These are phyloP conservation scores for Chlamydomonas incerta DNA, from an alignment of 139 green algal species.

Conservation along the genomic window DNA sequence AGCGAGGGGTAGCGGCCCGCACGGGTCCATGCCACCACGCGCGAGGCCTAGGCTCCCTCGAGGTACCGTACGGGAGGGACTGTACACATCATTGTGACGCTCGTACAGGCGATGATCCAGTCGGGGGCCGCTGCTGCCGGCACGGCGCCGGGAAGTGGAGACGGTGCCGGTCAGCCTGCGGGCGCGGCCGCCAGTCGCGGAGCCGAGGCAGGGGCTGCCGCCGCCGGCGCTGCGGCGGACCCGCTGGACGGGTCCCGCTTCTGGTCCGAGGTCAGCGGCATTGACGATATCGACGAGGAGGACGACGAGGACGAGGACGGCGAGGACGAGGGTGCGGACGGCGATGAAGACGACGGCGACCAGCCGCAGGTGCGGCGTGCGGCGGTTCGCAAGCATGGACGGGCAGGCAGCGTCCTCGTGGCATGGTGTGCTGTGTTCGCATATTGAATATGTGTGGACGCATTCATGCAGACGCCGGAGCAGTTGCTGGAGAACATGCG, in stretches of 20 bases:
- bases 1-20: too few species aligned
- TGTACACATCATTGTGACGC: too few species aligned
- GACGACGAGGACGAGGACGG: constrained; percentile 21
- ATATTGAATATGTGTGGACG: too few species aligned
- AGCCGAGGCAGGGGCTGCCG: too few species aligned
- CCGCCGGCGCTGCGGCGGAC: not conserved
- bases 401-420: too few species aligned
- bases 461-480: constrained; percentile 7
- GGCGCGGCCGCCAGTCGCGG: too few species aligned
- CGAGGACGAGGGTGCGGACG: not conserved
- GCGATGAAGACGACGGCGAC: not conserved
- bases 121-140: not conserved
- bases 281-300: constrained; percentile 11
- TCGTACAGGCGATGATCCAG: not conserved
- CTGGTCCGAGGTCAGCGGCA: constrained; percentile 35
- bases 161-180: too few species aligned
- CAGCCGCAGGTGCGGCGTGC: not conserved
- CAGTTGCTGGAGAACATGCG: constrained; percentile 29
- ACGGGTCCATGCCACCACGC: too few species aligned
- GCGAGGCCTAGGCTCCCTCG: too few species aligned
- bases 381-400: too few species aligned
- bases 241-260: constrained; percentile 32
- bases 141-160: not conserved
- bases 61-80: not conserved
- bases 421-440: too few species aligned